Evolutionary conservation across 805 yeast species (phyloP), one percentile per base, ranked within the genome.

Genomic region (Ogataea ganodermae): DNA sequence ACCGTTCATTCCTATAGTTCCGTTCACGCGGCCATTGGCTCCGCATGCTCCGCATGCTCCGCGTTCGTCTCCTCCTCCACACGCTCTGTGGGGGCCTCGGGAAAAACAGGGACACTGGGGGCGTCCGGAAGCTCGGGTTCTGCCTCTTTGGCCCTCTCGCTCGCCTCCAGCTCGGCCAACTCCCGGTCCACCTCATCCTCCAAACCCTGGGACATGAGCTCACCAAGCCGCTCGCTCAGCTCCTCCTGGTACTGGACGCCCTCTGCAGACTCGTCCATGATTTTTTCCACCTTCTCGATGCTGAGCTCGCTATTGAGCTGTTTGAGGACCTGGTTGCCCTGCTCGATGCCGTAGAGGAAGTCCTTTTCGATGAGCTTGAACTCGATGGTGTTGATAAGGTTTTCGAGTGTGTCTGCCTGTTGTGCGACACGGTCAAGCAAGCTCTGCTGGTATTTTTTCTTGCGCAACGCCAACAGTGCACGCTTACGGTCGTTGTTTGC

Each of bases 311-410:
- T 69, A 64, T 94, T 94, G 50, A 94, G 73, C 56, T 80, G 81
- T 54, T 78, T 83, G 56, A 94, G 75, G 10, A 89, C 88, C 43
- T 75, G 69, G 60, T 86, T 90, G 20, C 99, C 98, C 54, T 85
- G 83, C 56, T 83, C 75, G 24, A 94, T 70, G 0, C 97, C 97
- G 49, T 77, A 78, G 3, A 91, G 56, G 35, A 94, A 90, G 58
- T 90, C 96, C 52, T 82, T 81, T 62, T 94, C 98, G 26, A 94
- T 83, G 48, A 89, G 69, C 59, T 96, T 92, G 69, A 89, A 90
- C 66, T 94, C 98, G 30, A 94, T 86, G 8, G 83, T 83, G 18
- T 82, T 78, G 7, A 89, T 85, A 64, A 94, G 76, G 50, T 80
- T 78, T 63, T 92, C 97, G 30, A 94, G 66, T 31, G 86, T 85